Evolutionary conservation across 345 rosid genomes (phyloP).

Genomic region (Pugionium dolabratum): DNA sequence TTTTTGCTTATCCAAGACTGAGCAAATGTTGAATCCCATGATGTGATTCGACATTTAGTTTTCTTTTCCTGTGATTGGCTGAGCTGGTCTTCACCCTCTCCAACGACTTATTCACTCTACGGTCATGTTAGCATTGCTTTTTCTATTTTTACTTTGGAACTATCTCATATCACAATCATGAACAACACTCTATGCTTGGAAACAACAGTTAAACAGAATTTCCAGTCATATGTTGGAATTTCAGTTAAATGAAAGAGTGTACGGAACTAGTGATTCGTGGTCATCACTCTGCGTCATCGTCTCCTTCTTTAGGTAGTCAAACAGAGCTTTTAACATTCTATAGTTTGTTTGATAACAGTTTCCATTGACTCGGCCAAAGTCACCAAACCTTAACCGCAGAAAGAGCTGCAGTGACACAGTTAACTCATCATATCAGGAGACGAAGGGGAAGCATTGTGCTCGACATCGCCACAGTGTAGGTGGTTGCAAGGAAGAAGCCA

Average conservation of each 20-base stretch:
- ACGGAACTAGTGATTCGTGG: background rate
- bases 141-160: slow-evolving; percentile 1
- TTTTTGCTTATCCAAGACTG: slow-evolving; percentile 9
- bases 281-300: background rate
- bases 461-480: slow-evolving; percentile 72
- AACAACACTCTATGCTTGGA: background rate
- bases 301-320: background rate
- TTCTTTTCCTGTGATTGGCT: slow-evolving; percentile 4
- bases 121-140: slow-evolving; percentile 1
- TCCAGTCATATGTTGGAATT: background rate
- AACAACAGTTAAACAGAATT: background rate
- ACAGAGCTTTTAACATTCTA: background rate
- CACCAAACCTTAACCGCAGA: slow-evolving; percentile 69
- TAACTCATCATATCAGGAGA: slow-evolving; percentile 46
- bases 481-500: slow-evolving; percentile 45
- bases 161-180: slow-evolving; percentile 9
- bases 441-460: slow-evolving; percentile 57
- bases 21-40: background rate
- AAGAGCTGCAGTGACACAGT: slow-evolving; percentile 84
- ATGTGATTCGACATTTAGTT: slow-evolving; percentile 13
- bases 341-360: slow-evolving; percentile 46
- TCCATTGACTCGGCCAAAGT: slow-evolving; percentile 82
- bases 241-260: background rate
- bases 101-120: background rate
- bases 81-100: background rate